These are phyloP conservation scores for Amaranthus hypochondriacus DNA, from an alignment of 148 eudicot species.

Conservation along the genomic window DNA sequence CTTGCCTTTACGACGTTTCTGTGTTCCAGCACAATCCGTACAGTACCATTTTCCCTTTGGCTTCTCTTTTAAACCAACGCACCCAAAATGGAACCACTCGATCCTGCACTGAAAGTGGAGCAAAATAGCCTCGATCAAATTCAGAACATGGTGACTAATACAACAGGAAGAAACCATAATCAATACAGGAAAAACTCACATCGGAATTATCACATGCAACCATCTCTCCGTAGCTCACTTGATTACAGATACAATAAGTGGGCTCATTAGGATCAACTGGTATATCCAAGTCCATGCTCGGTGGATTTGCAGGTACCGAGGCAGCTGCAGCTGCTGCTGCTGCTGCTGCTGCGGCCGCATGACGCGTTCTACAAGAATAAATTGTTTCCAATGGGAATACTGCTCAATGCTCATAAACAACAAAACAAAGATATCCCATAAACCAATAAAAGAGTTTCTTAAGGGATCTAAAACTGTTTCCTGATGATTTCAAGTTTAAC, in stretches of 20 bases:
- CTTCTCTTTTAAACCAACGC: constrained; percentile 47
- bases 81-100: constrained; percentile 53
- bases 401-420: background rate
- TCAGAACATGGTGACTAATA: constrained; percentile 6
- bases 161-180: background rate
- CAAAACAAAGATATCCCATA: background rate
- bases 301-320: constrained; percentile 48
- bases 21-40: constrained; percentile 56
- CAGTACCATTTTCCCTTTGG: constrained; percentile 96
- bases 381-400: background rate
- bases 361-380: constrained; percentile 58
- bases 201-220: constrained; percentile 89
- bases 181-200: constrained; percentile 33
- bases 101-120: constrained; percentile 39
- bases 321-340: constrained; percentile 37
- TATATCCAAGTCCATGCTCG: constrained; percentile 87
- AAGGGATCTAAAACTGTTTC: background rate
- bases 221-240: constrained; percentile 99
- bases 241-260: constrained; percentile 92
- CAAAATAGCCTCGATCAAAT: constrained; percentile 16
- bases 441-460: background rate
- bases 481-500: background rate
- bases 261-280: constrained; percentile 99
- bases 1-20: constrained; percentile 60
- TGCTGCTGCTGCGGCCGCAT: constrained; percentile 42